phyloP scores from a whole-genome alignment of 2,329 filamentous ascomycete genomes.

The Cordyceps sp. region DNA sequence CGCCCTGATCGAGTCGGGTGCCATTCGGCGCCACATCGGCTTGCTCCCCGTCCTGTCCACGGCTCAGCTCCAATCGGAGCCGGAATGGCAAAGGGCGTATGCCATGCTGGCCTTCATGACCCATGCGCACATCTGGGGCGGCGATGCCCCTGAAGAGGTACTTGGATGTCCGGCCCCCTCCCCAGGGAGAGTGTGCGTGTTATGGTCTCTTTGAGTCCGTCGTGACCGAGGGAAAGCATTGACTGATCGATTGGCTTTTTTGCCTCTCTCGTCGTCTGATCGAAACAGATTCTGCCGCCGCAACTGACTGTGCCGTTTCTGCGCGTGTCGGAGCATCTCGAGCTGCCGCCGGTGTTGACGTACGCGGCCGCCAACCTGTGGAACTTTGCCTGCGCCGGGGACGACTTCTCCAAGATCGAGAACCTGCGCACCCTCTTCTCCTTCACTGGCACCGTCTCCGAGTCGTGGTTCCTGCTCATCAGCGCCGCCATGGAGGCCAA shows the following conservation, averaged over 20 bases:
- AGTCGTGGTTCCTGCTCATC: constrained; percentile 88
- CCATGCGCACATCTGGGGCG: constrained; percentile 84
- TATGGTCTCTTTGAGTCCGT: too few relatives aligned
- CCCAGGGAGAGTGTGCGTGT: too few relatives aligned
- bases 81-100: constrained; percentile 73
- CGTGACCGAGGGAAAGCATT: too few relatives aligned
- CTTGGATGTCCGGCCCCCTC: neutral
- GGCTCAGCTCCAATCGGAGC: constrained; percentile 40
- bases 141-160: constrained; percentile 56
- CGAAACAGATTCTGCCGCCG: constrained; percentile 50
- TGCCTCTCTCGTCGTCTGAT: too few relatives aligned
- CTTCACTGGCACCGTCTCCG: constrained; percentile 76
- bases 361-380: constrained; percentile 78
- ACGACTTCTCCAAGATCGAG: constrained; percentile 46
- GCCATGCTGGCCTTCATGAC: constrained; percentile 62
- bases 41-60: constrained; percentile 55
- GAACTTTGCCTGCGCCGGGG: constrained; percentile 54
- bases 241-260: too few relatives aligned
- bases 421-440: constrained; percentile 59
- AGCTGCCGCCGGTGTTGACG: constrained; percentile 76
- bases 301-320: constrained; percentile 65
- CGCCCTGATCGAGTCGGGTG: constrained; percentile 43
- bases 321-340: constrained; percentile 52
- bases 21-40: constrained; percentile 46
- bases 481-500: constrained; percentile 81